Base-by-base conservation (phyloP, 441 rosid genomes). In the Pelargonium cotyledonis region DNA sequence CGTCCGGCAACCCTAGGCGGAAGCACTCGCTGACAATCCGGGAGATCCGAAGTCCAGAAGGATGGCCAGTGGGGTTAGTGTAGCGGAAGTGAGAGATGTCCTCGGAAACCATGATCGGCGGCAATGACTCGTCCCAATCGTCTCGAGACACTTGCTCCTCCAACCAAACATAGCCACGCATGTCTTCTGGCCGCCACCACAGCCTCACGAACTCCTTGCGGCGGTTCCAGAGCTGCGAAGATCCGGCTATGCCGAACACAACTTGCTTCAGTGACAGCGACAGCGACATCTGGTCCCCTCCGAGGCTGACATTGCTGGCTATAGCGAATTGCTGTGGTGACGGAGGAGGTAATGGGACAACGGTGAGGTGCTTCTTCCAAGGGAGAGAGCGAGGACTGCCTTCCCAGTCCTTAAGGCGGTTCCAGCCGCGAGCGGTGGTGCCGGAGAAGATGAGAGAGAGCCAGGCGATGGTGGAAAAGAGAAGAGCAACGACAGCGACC, bases 11-110 rank as follows among this genome's bases (percentile, higher is more conserved):
- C 21, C 82, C 74, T 8, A 89, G 85, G 57, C 94, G 89, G 74
- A 90, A 89, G 72, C 84, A 80, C 75, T 89, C 98, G 47, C 73
- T 70, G 1, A 89, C 75, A 46, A 92, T 85, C 68, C 97, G 92
- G 0, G 92, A 84, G 78, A 92, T 92, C 11, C 98, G 88, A 75
- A 92, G 91, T 5, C 92, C 96, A 2, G 98, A 90, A 47, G 96
- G 96, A 69, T 89, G 95, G 63, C 96, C 98, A 2, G 96, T 88
- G 8, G 95, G 95, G 70, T 90, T 90, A 3, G 96, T 92, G 75
- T 92, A 92, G 70, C 89, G 92, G 72, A 92, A 92, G 10, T 88
- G 86, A 47, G 96, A 92, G 4, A 88, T 86, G 79, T 92, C 94
- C 43, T 88, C 94, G 8, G 94, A 92, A 63, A 92, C 76, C 80